Base-by-base conservation (phyloP, 805 yeast genomes). In the Wickerhamomyces hampshirensis region DNA sequence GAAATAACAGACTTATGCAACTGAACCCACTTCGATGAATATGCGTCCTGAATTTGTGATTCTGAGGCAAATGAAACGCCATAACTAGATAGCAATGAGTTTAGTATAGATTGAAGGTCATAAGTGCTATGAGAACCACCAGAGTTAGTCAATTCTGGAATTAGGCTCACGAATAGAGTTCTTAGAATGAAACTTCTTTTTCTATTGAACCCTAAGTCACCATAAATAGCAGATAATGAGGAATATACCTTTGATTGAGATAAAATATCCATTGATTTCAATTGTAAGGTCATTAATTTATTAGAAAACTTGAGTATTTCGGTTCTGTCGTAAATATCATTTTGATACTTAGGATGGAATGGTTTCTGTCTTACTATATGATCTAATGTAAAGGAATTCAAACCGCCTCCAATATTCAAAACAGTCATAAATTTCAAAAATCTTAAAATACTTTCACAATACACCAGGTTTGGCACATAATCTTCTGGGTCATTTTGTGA, bases 381-480 rank as follows among this genome's bases (percentile, higher is more conserved):
- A 6, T 68, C 63, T 23, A 77, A 53, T 1, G 70, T 62, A 0
- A 54, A 54, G 1, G 58, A 49, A 16, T 68, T 66, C 42, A 79
- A 58, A 5, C 71, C 73, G 7, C 75, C 75, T 23, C 75, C 72
- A 3, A 69, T 52, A 42, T 68, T 68, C 5, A 77, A 56, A 8
- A 66, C 55, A 2, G 80, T 68, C 70, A 83, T 71, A 35, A 84
- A 69, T 37, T 77, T 76, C 16, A 80, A 61, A 34, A 69, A 73
- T 40, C 96, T 68, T 23, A 88, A 46, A 3, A 84, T 64, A 2
- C 81, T 68, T 45, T 87, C 96, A 29, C 83, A 76, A 44, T 77
- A 84, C 0, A 88, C 88, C 1, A 82, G 59, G 40, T 80, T 91
- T 0, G 98, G 97, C 0, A 82, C 89, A 45, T 74, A 75, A 45